Evolutionary conservation across 129 eudicot genomes (phyloP).

Genomic region (Rutidosis leptorrhynchoides): DNA sequence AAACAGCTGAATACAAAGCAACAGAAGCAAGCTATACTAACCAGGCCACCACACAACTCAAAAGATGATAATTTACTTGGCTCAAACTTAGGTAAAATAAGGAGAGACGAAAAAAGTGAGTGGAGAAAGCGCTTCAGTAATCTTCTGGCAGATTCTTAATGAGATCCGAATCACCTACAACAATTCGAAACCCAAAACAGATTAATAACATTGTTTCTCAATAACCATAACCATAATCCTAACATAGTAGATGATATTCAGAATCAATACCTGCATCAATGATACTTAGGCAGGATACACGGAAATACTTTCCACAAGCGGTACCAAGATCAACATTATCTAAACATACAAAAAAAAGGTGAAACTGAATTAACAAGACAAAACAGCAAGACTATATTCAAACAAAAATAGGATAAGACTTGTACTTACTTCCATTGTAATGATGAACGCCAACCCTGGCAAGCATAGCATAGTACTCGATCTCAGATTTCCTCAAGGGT

Average conservation of each 20-base stretch:
- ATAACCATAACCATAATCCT: neutral
- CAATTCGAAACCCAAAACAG: neutral
- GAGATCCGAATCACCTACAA: conserved; percentile 61
- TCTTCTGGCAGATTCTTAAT: conserved; percentile 53
- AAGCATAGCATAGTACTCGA: conserved; percentile 84
- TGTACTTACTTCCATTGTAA: conserved; percentile 76
- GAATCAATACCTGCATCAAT: conserved; percentile 46
- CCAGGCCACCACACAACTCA: conserved; percentile 3
- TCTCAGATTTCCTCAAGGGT: conserved; percentile 78
- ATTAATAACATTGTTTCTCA: neutral
- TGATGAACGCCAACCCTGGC: conserved; percentile 86
- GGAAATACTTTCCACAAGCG: conserved; percentile 58
- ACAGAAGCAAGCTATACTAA: conserved; percentile 13
- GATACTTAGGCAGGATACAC: conserved; percentile 59
- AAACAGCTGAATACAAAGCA: conserved; percentile 14
- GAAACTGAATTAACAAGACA: neutral
- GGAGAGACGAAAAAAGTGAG: neutral
- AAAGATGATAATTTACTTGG: conserved; percentile 12
- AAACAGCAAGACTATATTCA: neutral
- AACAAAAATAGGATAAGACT: neutral
- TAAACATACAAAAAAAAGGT: conserved; percentile 15
- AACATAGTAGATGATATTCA: neutral
- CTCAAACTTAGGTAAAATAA: conserved; percentile 11
- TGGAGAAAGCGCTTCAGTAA: conserved; percentile 18
- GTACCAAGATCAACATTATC: conserved; percentile 64